Evolutionary conservation across 306 rosid species (phyloP).

Genomic region (Aeschynomene evenia): DNA sequence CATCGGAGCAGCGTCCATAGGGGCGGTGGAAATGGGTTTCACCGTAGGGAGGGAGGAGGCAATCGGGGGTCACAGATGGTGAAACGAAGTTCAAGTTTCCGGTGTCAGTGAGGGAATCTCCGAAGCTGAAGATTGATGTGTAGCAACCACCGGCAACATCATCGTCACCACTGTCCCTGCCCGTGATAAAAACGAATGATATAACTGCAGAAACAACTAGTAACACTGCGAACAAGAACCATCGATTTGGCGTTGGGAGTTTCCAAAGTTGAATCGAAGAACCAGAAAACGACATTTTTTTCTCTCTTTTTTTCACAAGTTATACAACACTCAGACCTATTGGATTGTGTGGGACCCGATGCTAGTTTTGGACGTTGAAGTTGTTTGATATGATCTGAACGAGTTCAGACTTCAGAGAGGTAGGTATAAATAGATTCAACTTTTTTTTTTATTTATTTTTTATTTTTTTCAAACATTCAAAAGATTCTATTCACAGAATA

Average conservation of each 20-base stretch:
- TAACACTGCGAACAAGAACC: background rate
- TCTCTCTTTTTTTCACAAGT: too few species aligned
- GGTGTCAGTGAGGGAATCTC: constrained; percentile 65
- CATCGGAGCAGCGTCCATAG: constrained; percentile 78
- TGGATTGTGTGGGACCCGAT: too few species aligned
- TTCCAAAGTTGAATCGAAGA: background rate
- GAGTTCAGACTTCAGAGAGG: too few species aligned
- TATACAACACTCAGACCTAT: too few species aligned
- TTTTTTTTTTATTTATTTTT: too few species aligned
- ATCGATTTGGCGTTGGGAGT: background rate
- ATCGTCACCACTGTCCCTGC: too few species aligned
- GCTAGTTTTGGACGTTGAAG: too few species aligned
- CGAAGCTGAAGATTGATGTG: constrained; percentile 62
- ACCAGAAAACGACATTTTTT: background rate
- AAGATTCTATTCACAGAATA: too few species aligned
- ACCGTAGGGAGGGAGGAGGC: constrained; percentile 58
- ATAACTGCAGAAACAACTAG: background rate
- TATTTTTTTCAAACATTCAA: too few species aligned
- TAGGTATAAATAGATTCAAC: too few species aligned
- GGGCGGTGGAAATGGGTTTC: constrained; percentile 61
- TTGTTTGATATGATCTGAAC: too few species aligned
- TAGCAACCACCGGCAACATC: constrained; percentile 1
- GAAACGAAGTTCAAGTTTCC: constrained; percentile 44
- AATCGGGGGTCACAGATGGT: constrained; percentile 6
- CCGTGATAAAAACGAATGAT: background rate